Base-by-base conservation (phyloP, 768 basidiomycete species). In the Lactifluus pinguis region DNA sequence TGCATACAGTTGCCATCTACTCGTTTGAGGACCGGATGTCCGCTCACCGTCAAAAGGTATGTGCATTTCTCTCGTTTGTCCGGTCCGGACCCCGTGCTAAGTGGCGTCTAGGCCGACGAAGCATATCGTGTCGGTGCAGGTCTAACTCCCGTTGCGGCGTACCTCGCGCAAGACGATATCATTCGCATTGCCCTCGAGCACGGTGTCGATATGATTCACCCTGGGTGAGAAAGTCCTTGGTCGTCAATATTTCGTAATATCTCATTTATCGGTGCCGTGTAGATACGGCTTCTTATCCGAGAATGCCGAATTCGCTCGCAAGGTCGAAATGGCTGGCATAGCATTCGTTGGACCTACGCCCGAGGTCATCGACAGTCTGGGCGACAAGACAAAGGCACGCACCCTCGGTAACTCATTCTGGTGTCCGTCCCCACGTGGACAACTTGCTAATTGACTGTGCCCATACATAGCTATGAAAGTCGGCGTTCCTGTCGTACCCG, bases 161-260 rank as follows among this genome's bases (percentile, higher is more conserved):
- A 99, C 74, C 88, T 99, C 65, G 87, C 95, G 2, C 95, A 98
- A 72, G 93, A 98, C 68, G 94, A 97, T 69, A 98, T 99, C 74
- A 94, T 99, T 75, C 78, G 85, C 65, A 87, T 94, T 66, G 92
- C 94, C n/a, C 80, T 98, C 48, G 95, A 98, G 74, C 94, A 98
- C 73, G 95, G 92, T 29, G 97, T 99, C 29, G 95, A 98, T 72
- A 98, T 99, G 97, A 98, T 99, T 71, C 97, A 98, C 75, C 97
- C 94, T 11, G 94, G 95, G 92, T 93, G 67, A 69, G 79, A 54
- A 38, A 9, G 38, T 53, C 53, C 60, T 41, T 17, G 49, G 17
- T 21, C 29, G 54, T 29, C 44, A 5, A 5, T 39, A 15, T 47
- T 7, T 9, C 6, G 9, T 51, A 36, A 59, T 45, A 60, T 51